Conservation (phyloP, 148 eudicot species). For the Tetragonia tetragonoides region DNA sequence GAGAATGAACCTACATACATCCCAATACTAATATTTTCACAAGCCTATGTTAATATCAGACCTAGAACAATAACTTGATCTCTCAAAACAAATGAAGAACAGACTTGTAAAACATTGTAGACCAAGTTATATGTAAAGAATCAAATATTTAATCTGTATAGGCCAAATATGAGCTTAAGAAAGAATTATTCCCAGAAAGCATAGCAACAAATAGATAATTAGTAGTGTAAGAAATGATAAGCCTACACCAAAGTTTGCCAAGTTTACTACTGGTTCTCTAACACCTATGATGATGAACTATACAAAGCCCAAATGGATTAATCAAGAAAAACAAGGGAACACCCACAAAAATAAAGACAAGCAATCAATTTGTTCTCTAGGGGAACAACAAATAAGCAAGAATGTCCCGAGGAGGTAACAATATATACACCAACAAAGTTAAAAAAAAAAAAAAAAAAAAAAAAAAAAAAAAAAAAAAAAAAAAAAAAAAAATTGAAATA, state of each 20-base stretch:
- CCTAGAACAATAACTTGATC: slow-evolving; percentile 4
- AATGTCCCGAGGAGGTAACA: background rate
- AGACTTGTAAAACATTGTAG: background rate
- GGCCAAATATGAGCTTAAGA: background rate
- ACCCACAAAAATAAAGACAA: slow-evolving; percentile 15
- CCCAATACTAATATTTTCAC: background rate
- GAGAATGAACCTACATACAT: too few species aligned
- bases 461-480: background rate
- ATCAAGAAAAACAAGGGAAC: slow-evolving; percentile 22
- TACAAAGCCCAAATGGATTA: slow-evolving; percentile 20
- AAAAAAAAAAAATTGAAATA: background rate
- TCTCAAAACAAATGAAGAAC: background rate
- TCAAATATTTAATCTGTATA: background rate
- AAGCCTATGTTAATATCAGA: background rate
- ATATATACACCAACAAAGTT: background rate
- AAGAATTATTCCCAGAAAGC: background rate
- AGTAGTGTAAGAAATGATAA: background rate
- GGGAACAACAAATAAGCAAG: too few species aligned
- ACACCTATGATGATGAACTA: slow-evolving; percentile 11
- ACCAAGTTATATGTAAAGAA: background rate
- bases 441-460: background rate
- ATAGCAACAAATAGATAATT: background rate
- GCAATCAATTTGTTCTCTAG: background rate
- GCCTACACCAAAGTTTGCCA: background rate
- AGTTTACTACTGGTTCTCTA: background rate